Base-by-base conservation (phyloP, 331 rosid genomes). In the Arachis monticola region DNA sequence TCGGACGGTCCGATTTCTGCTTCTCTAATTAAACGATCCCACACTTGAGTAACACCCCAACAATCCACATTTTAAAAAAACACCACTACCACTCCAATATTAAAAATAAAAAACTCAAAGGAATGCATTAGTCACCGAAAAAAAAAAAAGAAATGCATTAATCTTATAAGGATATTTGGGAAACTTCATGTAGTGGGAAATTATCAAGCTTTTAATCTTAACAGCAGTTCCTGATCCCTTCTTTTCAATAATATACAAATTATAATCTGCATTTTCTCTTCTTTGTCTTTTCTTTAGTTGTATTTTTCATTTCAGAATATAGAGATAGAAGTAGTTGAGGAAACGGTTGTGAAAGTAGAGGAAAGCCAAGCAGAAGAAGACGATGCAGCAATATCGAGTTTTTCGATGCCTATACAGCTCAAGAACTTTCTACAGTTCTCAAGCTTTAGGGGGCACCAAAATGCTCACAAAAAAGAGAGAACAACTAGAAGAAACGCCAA, bases 371-470 rank as follows among this genome's bases (percentile, higher is more conserved):
- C 45, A 45, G 77, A 8, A 62, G 85, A 86, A 84, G 22, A 17
- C 22, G 22, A 73, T 65, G 60, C 74, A 47, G 57, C 76, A 35
- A 35, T 35, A 6, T 76, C 90, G 87, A 77, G 78, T 90, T 5
- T 92, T 92, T 73, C 89, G 91, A 0, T 92, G 97, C 69, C 67
- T 71, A 22, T 90, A 90, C 79, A 88, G 97, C 61, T 81, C 96
- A 77, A 92, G 96, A 84, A 87, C 85, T 67, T 92, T 92, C 32
- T 84, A 80, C 81, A 92, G 89, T 72, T 92, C 96, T 61, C 97
- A 92, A 76, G 96, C 97, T 30, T 78, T 90, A 69, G 97, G 97
- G 32, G 97, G 96, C 97, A 92, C 80, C 97, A 92, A 87, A 92
- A 92, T 69, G 96, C 94, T 60, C 97, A 92, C 88, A 92, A 85